Conservation (phyloP, 208 protist genomes). For the Strigomonas culicis region DNA sequence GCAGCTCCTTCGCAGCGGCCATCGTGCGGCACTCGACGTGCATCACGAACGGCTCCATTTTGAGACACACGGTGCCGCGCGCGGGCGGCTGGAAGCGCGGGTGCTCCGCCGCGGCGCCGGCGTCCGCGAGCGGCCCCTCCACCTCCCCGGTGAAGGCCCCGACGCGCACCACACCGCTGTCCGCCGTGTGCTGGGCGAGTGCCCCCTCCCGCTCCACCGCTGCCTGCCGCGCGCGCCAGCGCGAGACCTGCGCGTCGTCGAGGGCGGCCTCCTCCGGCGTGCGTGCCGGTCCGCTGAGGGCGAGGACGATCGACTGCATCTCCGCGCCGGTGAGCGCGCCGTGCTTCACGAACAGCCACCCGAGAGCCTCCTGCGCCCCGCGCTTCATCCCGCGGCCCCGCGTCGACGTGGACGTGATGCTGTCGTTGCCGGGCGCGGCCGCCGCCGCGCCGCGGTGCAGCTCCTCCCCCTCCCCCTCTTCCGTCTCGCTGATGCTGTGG, state of each 20-base stretch:
- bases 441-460: background rate
- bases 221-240: background rate
- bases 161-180: background rate
- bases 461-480: background rate
- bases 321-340: conserved; percentile 56
- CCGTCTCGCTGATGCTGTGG: conserved; percentile 31
- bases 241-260: conserved; percentile 20
- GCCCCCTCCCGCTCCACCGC: background rate
- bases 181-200: conserved; percentile 10
- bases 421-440: background rate
- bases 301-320: conserved; percentile 48
- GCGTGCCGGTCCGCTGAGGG: conserved; percentile 39
- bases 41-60: conserved; percentile 90
- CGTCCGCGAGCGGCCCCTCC: conserved; percentile 41
- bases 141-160: conserved; percentile 43
- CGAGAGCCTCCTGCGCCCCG: conserved; percentile 57
- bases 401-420: background rate
- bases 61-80: conserved; percentile 57
- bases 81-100: conserved; percentile 21
- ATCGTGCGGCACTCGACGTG: conserved; percentile 83
- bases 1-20: conserved; percentile 65
- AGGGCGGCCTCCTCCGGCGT: conserved; percentile 18
- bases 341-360: conserved; percentile 85
- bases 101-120: background rate
- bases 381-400: conserved; percentile 39